Evolutionary conservation across 176 grass and related monocot species (phyloP), one percentile per base, ranked within the genome.

Genomic region (Musa schizocarpa): DNA sequence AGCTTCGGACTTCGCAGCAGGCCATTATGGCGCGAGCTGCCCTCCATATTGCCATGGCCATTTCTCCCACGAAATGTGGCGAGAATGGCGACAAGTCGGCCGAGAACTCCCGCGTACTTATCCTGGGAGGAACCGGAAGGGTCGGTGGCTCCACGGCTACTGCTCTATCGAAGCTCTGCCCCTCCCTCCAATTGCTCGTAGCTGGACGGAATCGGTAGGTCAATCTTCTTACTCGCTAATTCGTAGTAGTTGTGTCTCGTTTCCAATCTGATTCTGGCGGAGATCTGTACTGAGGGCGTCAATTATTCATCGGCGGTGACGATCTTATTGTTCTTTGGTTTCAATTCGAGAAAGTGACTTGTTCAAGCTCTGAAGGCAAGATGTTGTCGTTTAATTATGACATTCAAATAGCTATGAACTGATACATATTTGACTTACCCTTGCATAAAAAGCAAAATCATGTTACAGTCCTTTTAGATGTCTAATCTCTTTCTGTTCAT

Each of bases 61-160:
- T 83, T 24, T 48, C 81, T n/a, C 11, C 74, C 12, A 0, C 83
- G 19, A 10, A 82, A 17, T 24, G 43, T 50, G 53, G 88, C 21
- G 34, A 52, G 27, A 79, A 78, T 19, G 29, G 67, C 10, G 29
- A 19, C 55, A 61, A 11, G 9, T 77, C 29, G 67, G 0, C 54
- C 22, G 61, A 80, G 50, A 80, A 11, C 63, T 81, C 80, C 9
- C 84, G 88, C 76, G 95, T 98, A 58, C 88, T 98, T 49, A 78
- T 96, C 50, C 52, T 96, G 6, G 92, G 92, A 2, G 92, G 89
- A 77, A 87, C 92, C 52, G 92, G 92, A 11, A 91, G 90, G 49
- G 86, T 91, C 61, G 90, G 95, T 9, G 95, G 95, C 2, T 98
- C 95, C 79, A 93, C 95, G 12, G 90, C 90, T 76, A 68, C 82